Evolutionary conservation across 2,329 filamentous ascomycete species (phyloP), one percentile per base, ranked within the genome.

Genomic region (Dactylonectria macrodidyma): DNA sequence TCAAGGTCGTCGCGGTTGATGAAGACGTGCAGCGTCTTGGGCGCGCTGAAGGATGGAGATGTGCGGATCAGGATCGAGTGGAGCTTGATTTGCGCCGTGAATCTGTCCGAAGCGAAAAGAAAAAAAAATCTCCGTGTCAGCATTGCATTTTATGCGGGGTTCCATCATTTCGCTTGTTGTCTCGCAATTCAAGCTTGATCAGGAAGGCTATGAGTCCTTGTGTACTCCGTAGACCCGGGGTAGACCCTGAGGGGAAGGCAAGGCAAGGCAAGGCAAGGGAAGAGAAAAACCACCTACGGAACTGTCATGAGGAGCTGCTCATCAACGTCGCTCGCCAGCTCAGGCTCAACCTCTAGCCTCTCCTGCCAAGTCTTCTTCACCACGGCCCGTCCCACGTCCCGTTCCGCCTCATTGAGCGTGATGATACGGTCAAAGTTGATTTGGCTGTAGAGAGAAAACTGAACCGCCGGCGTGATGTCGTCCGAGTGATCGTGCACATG

Each of bases 251-350:
- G 26, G 26, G 26, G 19, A 19, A 19, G 19, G 19, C 19, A 19
- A 19, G 19, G 19, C 19, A 19, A 19, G 19, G 19, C 19, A 30
- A 30, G 26, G 26, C n/a, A 7, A n/a, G 11, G 5, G 12, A 11
- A 12, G 5, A 0, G 5, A 61, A 7, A 38, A 19, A 19, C 19
- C 1, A 86, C 93, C 73, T 83, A 97, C 93, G 96, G 96, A 44
- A 98, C 88, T 70, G 92, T 91, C 87, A 99, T 94, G 63, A 99
- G 84, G n/a, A 99, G 82, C 84, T 99, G 95, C 84, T 97, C 95
- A 79, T 98, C 96, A 0, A 92, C 91, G 78, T 97, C 93, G 78
- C 94, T 97, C 76, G 88, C 89, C 34, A 99, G 87, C 82, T 97
- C 93, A 0, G 95, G 94, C 74, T 90, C 84, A 3, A 87, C 80